A percentile compares a stretch with the other conserved stretches of the same genome.
phyloP scores from a whole-genome alignment of 2,329 filamentous ascomycete genomes.

The Cercospora janseana region DNA sequence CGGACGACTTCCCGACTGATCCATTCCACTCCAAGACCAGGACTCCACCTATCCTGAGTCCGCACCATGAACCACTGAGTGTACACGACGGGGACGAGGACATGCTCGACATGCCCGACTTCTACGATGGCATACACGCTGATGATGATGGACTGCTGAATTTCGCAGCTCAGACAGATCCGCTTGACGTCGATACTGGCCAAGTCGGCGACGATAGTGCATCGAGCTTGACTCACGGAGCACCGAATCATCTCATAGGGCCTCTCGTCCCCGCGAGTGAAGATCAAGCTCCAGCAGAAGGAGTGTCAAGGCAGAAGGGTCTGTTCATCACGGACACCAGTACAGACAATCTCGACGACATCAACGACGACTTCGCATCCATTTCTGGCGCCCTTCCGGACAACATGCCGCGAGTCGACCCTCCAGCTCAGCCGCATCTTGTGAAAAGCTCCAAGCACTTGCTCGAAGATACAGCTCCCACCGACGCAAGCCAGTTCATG shows the following conservation, averaged over 20 bases:
- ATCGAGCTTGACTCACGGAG: neutral
- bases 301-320: neutral
- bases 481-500: conserved; percentile 3
- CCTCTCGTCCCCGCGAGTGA: neutral
- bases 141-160: neutral
- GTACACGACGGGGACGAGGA: conserved; percentile 17
- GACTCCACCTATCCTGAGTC: neutral
- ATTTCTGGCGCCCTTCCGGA: conserved; percentile 2
- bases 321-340: conserved; percentile 17
- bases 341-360: conserved; percentile 13
- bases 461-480: conserved; percentile 7
- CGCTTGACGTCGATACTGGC: neutral
- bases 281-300: neutral
- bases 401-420: no score
- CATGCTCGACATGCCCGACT: conserved; percentile 23
- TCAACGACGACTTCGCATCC: neutral
- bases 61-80: neutral
- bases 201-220: neutral
- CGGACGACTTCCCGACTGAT: conserved; percentile 19
- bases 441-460: conserved; percentile 1
- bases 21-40: conserved; percentile 1
- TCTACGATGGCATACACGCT: neutral
- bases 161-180: neutral
- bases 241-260: neutral
- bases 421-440: no score